phyloP scores from a whole-genome alignment of 208 protist genomes.

The Leishmania major region DNA sequence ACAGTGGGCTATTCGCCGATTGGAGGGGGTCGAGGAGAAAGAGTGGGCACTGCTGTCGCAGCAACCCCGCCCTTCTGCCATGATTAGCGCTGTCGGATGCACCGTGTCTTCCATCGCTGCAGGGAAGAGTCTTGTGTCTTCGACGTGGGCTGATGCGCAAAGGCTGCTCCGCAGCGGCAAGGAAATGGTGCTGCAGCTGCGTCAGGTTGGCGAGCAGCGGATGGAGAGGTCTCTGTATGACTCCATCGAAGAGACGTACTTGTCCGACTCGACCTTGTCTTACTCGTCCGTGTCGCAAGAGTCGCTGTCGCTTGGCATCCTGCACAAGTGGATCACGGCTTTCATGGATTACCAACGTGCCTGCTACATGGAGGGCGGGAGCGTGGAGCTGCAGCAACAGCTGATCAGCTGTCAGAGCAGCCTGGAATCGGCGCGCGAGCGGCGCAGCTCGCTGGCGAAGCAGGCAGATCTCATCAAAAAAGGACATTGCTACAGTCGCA shows the following conservation, averaged over 20 bases:
- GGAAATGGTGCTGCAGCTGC: conserved; percentile 14
- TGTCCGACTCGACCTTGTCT: conserved; percentile 18
- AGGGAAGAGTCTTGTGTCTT: conserved; percentile 16
- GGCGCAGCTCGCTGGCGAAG: conserved; percentile 30
- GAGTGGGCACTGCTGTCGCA: conserved; percentile 25
- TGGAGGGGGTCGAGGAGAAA: conserved; percentile 18
- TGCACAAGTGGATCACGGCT: conserved; percentile 66
- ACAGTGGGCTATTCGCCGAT: conserved; percentile 19
- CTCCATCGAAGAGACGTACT: conserved; percentile 11
- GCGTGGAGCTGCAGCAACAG: conserved; percentile 45
- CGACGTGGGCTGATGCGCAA: conserved; percentile 26
- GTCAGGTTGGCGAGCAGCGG: conserved; percentile 12
- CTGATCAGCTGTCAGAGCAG: conserved; percentile 31
- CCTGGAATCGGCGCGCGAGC: conserved; percentile 29
- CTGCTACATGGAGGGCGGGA: conserved; percentile 35
- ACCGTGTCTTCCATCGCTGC: conserved; percentile 22
- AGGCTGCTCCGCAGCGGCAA: conserved; percentile 15
- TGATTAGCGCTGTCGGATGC: conserved; percentile 20
- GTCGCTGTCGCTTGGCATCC: conserved; percentile 26
- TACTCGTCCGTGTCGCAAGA: conserved; percentile 21
- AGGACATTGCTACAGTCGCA: conserved; percentile 30
- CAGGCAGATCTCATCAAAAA: conserved; percentile 34
- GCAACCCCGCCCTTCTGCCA: conserved; percentile 13
- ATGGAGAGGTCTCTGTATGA: conserved; percentile 21
- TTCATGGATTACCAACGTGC: conserved; percentile 51